Conservation (phyloP, 495 filamentous ascomycete genomes). For the Daldinia loculata region DNA sequence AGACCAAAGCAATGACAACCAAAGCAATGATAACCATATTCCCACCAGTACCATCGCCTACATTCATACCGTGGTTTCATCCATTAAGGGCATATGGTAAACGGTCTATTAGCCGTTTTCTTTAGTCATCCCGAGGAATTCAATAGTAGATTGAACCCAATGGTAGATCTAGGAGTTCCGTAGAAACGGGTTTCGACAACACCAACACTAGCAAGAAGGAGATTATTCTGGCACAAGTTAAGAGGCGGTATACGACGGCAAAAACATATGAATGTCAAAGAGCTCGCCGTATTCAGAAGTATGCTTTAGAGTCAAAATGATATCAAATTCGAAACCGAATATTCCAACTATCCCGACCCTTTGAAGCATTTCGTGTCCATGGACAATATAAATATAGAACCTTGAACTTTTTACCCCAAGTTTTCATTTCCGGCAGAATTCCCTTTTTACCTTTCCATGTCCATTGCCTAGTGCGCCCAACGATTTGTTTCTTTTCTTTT, state of each 20-base stretch:
- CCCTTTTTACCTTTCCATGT: too few relatives aligned
- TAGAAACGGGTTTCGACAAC: neutral
- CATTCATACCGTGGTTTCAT: neutral
- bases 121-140: neutral
- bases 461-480: too few relatives aligned
- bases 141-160: neutral
- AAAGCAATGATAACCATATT: neutral
- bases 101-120: neutral
- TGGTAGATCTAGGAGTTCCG: too few relatives aligned
- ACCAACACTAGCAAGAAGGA: neutral
- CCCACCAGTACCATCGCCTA: neutral
- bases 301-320: neutral
- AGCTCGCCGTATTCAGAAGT: too few relatives aligned
- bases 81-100: neutral
- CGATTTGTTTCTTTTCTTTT: too few relatives aligned
- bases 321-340: neutral
- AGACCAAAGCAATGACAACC: conserved; percentile 2
- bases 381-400: too few relatives aligned
- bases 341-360: neutral
- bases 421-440: too few relatives aligned
- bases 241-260: too few relatives aligned
- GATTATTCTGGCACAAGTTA: too few relatives aligned
- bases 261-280: too few relatives aligned
- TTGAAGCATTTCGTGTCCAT: neutral
- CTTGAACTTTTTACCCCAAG: too few relatives aligned